Percentiles rank a stretch among this genome's conserved stretches.
phyloP scores from a whole-genome alignment of 805 yeast species.

The Vanderwaltozyma polyspora region DNA sequence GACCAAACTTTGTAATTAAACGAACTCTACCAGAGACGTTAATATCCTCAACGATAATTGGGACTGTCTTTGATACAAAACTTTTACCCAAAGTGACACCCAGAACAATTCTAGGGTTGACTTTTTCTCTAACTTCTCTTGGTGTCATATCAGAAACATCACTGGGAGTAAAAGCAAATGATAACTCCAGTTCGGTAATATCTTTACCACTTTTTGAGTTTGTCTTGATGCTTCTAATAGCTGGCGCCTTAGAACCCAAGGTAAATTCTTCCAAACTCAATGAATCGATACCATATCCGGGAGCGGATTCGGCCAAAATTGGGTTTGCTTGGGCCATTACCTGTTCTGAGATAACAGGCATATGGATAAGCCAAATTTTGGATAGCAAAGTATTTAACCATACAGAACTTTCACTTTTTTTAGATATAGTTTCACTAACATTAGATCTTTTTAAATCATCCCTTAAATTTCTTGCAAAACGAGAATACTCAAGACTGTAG shows the following conservation, averaged over 20 bases:
- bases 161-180: constrained; percentile 68
- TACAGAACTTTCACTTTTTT: constrained; percentile 59
- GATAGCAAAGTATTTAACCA: constrained; percentile 72
- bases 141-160: constrained; percentile 79
- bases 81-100: constrained; percentile 78
- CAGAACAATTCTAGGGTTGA: constrained; percentile 70
- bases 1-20: constrained; percentile 48
- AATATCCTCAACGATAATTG: constrained; percentile 75
- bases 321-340: constrained; percentile 63
- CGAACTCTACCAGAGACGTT: constrained; percentile 61
- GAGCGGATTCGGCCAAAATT: constrained; percentile 56
- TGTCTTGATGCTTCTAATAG: constrained; percentile 59
- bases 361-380: constrained; percentile 79
- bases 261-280: constrained; percentile 67
- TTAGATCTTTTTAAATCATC: constrained; percentile 64
- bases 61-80: constrained; percentile 61
- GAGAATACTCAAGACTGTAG: constrained; percentile 60
- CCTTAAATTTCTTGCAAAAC: constrained; percentile 61
- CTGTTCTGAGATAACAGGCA: constrained; percentile 74
- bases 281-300: constrained; percentile 75
- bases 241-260: constrained; percentile 71
- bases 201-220: constrained; percentile 59
- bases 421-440: constrained; percentile 53
- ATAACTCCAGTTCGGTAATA: constrained; percentile 75
- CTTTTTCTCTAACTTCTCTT: constrained; percentile 54